These are phyloP conservation scores for Wakefieldia striispora DNA, from an alignment of 768 basidiomycete species.

Conservation along the genomic window DNA sequence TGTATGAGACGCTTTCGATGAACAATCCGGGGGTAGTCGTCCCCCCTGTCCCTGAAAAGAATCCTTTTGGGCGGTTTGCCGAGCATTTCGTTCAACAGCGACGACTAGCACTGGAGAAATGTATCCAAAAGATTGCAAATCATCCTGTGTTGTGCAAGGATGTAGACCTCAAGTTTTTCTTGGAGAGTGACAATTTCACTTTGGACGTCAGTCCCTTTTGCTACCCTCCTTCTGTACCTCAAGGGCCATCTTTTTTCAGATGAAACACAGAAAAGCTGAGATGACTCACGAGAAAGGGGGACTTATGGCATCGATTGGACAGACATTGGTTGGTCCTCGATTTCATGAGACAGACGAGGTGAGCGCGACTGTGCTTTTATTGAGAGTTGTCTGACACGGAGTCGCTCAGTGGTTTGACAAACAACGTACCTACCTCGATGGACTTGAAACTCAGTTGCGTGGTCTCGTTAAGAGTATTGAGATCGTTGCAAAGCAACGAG, in stretches of 20 bases:
- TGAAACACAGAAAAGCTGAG: slow-evolving; percentile 83
- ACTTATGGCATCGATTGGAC: slow-evolving; percentile 79
- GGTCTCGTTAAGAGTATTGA: slow-evolving; percentile 87
- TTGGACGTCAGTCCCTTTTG: slow-evolving; percentile 65
- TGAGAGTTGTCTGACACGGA: not conserved
- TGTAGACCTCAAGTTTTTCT: slow-evolving; percentile 80
- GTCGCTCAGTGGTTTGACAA: slow-evolving; percentile 84
- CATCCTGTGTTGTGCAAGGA: slow-evolving; percentile 91
- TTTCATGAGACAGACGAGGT: slow-evolving; percentile 91
- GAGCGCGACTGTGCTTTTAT: slow-evolving; percentile 6
- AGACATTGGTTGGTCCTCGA: slow-evolving; percentile 72
- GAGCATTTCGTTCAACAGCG: slow-evolving; percentile 89
- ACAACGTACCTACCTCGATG: slow-evolving; percentile 81
- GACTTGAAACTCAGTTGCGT: slow-evolving; percentile 85
- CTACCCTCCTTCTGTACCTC: not conserved
- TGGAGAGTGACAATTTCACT: slow-evolving; percentile 90
- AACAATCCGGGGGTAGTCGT: slow-evolving; percentile 98
- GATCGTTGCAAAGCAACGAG: slow-evolving; percentile 75
- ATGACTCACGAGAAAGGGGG: slow-evolving; percentile 77
- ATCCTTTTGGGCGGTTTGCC: slow-evolving; percentile 89
- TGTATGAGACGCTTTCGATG: slow-evolving; percentile 80
- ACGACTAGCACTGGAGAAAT: slow-evolving; percentile 80
- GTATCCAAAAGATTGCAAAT: slow-evolving; percentile 88
- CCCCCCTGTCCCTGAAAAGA: slow-evolving; percentile 96
- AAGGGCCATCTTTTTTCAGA: slow-evolving; percentile 44